Conservation (phyloP, 208 protist genomes). For the Leishmania guyanensis region DNA sequence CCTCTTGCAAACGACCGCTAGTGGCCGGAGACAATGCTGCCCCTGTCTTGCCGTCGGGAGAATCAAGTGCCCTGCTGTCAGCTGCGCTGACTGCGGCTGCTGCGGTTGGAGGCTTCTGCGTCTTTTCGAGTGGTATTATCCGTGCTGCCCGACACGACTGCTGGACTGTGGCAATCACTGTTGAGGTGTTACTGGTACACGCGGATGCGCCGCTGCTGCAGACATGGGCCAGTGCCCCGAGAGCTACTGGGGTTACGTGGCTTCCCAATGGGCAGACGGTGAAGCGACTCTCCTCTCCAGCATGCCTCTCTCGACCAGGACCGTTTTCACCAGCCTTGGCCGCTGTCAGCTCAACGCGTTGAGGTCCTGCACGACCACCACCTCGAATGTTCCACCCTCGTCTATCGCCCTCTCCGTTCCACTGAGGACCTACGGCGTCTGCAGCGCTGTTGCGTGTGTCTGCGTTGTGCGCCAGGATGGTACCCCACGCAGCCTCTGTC, state of each 20-base stretch:
- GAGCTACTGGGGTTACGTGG: background rate
- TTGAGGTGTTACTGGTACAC: background rate
- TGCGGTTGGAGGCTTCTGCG: no score
- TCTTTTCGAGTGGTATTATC: background rate
- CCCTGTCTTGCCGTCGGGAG: background rate
- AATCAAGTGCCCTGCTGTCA: no score
- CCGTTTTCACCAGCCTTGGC: slow-evolving; percentile 1
- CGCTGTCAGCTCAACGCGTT: slow-evolving; percentile 11
- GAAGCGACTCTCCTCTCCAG: background rate
- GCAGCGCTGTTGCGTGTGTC: background rate
- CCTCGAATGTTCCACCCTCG: no score
- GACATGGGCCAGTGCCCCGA: background rate
- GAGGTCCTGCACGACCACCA: background rate
- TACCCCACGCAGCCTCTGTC: slow-evolving; percentile 22
- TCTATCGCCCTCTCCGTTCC: background rate
- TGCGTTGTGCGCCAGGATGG: slow-evolving; percentile 8
- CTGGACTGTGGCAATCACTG: slow-evolving; percentile 20
- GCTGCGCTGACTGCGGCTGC: background rate
- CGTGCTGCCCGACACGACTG: slow-evolving; percentile 7
- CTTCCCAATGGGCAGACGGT: background rate
- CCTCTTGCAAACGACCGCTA: no score
- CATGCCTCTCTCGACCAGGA: background rate
- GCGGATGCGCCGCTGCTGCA: background rate
- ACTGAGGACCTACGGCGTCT: background rate
- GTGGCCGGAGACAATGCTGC: background rate